Conservation (phyloP, 768 basidiomycete species). For the Boletus patriciae region DNA sequence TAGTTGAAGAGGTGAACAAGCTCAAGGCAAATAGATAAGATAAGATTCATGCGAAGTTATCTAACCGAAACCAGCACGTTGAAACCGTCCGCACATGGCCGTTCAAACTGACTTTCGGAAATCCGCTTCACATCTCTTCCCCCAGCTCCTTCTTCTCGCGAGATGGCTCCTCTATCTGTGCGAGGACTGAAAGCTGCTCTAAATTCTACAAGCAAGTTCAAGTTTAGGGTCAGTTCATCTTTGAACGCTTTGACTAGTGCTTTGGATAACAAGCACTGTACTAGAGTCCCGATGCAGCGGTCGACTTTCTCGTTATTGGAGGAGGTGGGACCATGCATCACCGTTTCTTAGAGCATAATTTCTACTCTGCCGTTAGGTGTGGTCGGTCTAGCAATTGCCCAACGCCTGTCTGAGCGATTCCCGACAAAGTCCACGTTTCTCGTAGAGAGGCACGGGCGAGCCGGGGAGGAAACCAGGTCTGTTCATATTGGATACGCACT, state of each 20-base stretch:
- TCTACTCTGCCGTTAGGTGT: slow-evolving; percentile 50
- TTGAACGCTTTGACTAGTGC: not conserved
- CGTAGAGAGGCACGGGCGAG: slow-evolving; percentile 70
- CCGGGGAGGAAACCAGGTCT: slow-evolving; percentile 87
- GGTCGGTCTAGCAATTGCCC: slow-evolving; percentile 84
- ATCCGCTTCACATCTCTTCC: not conserved
- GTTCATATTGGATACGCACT: not conserved
- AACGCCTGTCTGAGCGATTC: slow-evolving; percentile 63
- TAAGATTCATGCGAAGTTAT: slow-evolving; percentile 11
- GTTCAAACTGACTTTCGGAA: not conserved
- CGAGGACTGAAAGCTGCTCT: slow-evolving; percentile 58
- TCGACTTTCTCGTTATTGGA: slow-evolving; percentile 87
- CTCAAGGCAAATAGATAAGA: slow-evolving; percentile 16
- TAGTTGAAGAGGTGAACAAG: not conserved
- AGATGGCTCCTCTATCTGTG: slow-evolving; percentile 37
- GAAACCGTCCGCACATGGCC: too few relatives aligned
- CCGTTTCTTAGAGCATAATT: not conserved
- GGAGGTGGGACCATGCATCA: slow-evolving; percentile 54
- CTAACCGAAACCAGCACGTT: slow-evolving; percentile 3
- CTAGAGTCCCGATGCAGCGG: slow-evolving; percentile 63
- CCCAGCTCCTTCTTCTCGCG: not conserved
- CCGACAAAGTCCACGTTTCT: slow-evolving; percentile 72
- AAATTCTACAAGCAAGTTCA: slow-evolving; percentile 58
- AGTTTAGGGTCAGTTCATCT: slow-evolving; percentile 53
- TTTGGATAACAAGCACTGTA: not conserved